Conservation (phyloP, 2,329 filamentous ascomycete species). For the Cladosporium sp. region DNA sequence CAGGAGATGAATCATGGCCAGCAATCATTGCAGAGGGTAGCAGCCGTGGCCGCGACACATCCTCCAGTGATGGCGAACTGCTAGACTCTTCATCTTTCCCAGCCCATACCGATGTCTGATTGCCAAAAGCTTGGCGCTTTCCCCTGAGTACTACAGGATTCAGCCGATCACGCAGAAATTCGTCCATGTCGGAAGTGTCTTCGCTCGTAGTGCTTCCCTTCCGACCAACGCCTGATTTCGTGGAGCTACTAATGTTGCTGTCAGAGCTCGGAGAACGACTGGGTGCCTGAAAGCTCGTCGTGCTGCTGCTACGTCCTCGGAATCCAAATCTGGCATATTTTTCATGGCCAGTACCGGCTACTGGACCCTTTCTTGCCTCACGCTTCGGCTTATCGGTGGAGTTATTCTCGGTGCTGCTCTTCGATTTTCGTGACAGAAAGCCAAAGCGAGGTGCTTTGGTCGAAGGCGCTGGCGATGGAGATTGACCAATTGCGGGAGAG, state of each 20-base stretch:
- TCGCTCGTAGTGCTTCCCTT: conserved; percentile 43
- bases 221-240: conserved; percentile 33
- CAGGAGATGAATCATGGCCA: neutral
- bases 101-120: conserved; percentile 2
- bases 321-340: conserved; percentile 67
- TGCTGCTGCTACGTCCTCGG: conserved; percentile 62
- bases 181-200: conserved; percentile 40
- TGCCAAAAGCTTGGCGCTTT: conserved; percentile 35
- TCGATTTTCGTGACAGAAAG: conserved; percentile 71
- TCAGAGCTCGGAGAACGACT: conserved; percentile 44
- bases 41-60: conserved; percentile 21
- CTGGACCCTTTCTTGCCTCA: conserved; percentile 67
- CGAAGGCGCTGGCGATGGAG: conserved; percentile 44
- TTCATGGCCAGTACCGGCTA: conserved; percentile 91
- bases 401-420: conserved; percentile 50
- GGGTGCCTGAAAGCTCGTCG: conserved; percentile 45
- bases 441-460: conserved; percentile 66
- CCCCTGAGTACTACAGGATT: conserved; percentile 43
- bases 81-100: conserved; percentile 2
- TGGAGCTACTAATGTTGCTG: conserved; percentile 35
- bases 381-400: conserved; percentile 57
- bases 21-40: conserved; percentile 27
- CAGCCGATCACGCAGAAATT: conserved; percentile 43
- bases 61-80: conserved; percentile 19
- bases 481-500: conserved; percentile 37